Evolutionary conservation across 2,329 filamentous ascomycete genomes (phyloP).

Genomic region (Bretziella fagacearum): DNA sequence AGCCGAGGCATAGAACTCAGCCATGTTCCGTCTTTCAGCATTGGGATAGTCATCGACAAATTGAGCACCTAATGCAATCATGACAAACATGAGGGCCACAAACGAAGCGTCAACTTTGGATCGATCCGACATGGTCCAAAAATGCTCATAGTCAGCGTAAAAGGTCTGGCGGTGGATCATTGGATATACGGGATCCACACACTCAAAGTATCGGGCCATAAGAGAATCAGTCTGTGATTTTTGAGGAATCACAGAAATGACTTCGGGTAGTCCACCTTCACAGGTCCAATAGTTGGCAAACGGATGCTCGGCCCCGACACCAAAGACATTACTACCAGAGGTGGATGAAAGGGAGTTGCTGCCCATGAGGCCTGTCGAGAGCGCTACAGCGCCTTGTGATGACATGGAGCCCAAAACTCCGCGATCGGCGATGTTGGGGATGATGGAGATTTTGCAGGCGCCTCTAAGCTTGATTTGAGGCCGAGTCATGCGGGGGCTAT

Average conservation of each 20-base stretch:
- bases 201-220: slow-evolving; percentile 45
- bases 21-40: slow-evolving; percentile 52
- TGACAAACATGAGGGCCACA: slow-evolving; percentile 56
- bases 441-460: slow-evolving; percentile 23
- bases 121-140: slow-evolving; percentile 44
- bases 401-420: slow-evolving; percentile 25
- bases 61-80: slow-evolving; percentile 63
- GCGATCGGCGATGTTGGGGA: slow-evolving; percentile 40
- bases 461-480: slow-evolving; percentile 37
- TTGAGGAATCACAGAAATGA: slow-evolving; percentile 57
- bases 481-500: slow-evolving; percentile 39
- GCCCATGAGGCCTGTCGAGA: slow-evolving; percentile 40
- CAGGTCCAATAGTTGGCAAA: slow-evolving; percentile 79
- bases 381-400: slow-evolving; percentile 35
- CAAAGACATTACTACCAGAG: slow-evolving; percentile 60
- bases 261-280: slow-evolving; percentile 55
- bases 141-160: slow-evolving; percentile 61
- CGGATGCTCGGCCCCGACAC: slow-evolving; percentile 61
- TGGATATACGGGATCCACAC: slow-evolving; percentile 64
- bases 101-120: slow-evolving; percentile 54
- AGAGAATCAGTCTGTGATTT: slow-evolving; percentile 62
- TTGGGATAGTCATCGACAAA: slow-evolving; percentile 46
- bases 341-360: slow-evolving; percentile 57
- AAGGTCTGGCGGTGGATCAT: slow-evolving; percentile 63
- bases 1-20: slow-evolving; percentile 67